Evolutionary conservation across 169 alveolate genomes (phyloP).

Genomic region (Plasmodium cynomolgi): DNA sequence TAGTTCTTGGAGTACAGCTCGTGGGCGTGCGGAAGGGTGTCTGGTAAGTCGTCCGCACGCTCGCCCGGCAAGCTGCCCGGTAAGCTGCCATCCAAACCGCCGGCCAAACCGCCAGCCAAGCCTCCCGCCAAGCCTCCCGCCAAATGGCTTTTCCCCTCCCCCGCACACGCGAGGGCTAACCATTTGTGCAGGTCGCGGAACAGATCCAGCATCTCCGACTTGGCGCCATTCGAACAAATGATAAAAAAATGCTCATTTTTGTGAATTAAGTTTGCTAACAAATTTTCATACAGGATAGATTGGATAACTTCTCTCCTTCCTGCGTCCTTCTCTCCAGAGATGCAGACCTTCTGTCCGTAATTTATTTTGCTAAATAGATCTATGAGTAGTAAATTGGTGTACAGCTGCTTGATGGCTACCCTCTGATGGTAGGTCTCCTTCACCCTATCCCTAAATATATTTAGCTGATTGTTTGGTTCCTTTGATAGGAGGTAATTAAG

Average conservation of each 20-base stretch:
- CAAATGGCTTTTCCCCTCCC: background rate
- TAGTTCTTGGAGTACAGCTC: constrained; percentile 52
- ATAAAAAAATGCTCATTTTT: constrained; percentile 59
- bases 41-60: background rate
- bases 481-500: constrained; percentile 2
- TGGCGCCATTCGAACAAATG: constrained; percentile 40
- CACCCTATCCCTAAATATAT: constrained; percentile 4
- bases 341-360: constrained; percentile 53
- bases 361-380: constrained; percentile 38
- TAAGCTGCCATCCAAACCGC: background rate
- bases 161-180: background rate
- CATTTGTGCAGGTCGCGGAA: constrained; percentile 10
- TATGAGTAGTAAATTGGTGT: constrained; percentile 7
- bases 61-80: background rate
- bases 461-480: background rate
- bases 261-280: constrained; percentile 21
- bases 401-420: constrained; percentile 19
- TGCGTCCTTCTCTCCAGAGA: constrained; percentile 5
- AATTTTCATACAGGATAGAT: constrained; percentile 43
- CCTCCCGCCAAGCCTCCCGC: background rate
- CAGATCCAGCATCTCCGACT: constrained; percentile 19
- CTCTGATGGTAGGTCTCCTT: constrained; percentile 16
- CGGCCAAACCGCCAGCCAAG: background rate
- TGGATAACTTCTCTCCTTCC: constrained; percentile 10
- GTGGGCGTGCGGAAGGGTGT: background rate